These are phyloP conservation scores for Heteromeles arbutifolia DNA, from an alignment of 306 rosid species.

Conservation along the genomic window DNA sequence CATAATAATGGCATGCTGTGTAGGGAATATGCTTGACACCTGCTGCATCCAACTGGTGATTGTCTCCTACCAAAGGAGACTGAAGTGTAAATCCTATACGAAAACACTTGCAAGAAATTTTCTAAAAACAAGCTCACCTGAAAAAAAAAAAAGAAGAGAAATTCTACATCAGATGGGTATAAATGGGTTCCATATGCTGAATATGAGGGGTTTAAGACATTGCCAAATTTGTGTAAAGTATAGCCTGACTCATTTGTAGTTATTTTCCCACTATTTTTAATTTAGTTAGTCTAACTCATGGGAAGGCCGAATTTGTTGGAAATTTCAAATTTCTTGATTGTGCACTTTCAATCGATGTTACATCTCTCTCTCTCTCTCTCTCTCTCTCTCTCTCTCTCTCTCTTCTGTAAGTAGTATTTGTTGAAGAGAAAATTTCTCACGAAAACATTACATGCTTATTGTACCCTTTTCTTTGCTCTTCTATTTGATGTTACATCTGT, in stretches of 20 bases:
- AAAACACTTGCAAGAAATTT: neutral
- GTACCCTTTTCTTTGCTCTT: neutral
- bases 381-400: neutral
- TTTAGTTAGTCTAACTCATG: too few relatives aligned
- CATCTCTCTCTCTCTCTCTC: neutral
- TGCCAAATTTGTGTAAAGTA: too few relatives aligned
- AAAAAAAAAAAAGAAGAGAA: neutral
- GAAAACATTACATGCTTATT: neutral
- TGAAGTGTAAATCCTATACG: too few relatives aligned
- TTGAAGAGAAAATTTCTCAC: conserved; percentile 17
- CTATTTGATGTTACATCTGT: neutral
- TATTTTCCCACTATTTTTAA: too few relatives aligned
- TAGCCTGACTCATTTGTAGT: too few relatives aligned
- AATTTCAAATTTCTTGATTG: too few relatives aligned
- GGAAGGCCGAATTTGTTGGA: too few relatives aligned
- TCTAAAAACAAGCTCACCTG: too few relatives aligned
- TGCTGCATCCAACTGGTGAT: neutral
- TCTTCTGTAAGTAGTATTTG: conserved; percentile 50
- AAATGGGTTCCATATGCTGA: neutral
- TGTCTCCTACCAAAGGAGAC: neutral
- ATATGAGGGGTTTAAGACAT: too few relatives aligned
- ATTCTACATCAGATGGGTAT: neutral
- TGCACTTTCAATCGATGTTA: too few relatives aligned
- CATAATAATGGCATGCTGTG: neutral
- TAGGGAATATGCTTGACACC: neutral